phyloP scores from a whole-genome alignment of 805 yeast genomes.

The Pichia membranifaciens region DNA sequence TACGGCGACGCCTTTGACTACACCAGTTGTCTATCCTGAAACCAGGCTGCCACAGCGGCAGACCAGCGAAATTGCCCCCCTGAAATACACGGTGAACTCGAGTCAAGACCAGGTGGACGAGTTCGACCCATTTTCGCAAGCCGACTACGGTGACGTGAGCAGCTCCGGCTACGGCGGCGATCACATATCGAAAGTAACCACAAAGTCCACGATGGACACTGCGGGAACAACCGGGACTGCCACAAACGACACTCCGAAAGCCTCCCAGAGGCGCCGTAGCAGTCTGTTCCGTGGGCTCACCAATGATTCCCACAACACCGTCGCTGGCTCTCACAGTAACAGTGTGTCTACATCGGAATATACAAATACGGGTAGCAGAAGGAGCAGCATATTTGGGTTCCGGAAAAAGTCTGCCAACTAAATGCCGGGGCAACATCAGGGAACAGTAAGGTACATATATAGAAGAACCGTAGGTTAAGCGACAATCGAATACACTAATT shows the following conservation, averaged over 20 bases:
- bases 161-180: background rate
- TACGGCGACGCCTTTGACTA: too few species aligned
- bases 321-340: background rate
- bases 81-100: too few species aligned
- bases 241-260: background rate
- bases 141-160: background rate
- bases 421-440: too few species aligned
- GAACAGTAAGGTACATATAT: too few species aligned
- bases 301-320: too few species aligned
- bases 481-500: too few species aligned
- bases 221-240: background rate
- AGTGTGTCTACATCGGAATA: background rate
- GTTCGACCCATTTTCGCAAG: background rate
- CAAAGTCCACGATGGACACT: constrained; percentile 1
- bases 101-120: background rate
- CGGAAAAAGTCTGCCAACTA: background rate
- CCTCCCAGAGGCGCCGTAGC: background rate
- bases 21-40: too few species aligned
- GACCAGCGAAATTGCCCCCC: too few species aligned
- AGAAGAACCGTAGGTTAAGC: too few species aligned
- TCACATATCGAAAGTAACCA: background rate
- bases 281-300: background rate
- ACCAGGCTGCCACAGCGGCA: too few species aligned
- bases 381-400: background rate
- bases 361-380: background rate